Base-by-base conservation (phyloP, 2,329 filamentous ascomycete genomes). In the Huntiella omanensis region DNA sequence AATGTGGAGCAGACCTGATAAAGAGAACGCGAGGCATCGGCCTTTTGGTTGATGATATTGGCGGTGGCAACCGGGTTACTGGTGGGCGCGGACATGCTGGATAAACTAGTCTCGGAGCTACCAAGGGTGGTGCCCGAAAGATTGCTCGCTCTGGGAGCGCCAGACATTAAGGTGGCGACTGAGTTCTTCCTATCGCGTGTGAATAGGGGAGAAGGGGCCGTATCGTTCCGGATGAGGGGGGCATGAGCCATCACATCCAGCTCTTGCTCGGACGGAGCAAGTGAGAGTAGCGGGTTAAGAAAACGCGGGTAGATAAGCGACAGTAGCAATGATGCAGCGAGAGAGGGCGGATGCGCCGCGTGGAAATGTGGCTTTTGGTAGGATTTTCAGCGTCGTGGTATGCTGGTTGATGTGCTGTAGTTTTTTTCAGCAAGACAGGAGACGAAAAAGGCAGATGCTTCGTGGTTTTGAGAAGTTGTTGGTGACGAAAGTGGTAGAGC, bases 41-140 rank as follows among this genome's bases (percentile, higher is more conserved):
- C 91, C 60, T 84, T 83, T 62, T 88, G 83, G 64, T 98, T 98
- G 69, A 98, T 94, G 60, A 98, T 93, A 62, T 94, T 95, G 60
- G 83, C 74, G 50, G 82, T 85, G 50, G 86, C 82, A 56, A 84
- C 66, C 51, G 87, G 73, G 50, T 74, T 74, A 40, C 76, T 76
- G 7, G 56, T 58, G 22, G 64, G 54, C 32, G 68, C 69, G 22
- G 63, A 55, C 10, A 62, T 57, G 54, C 60, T 69, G 39, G 62
- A 58, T 39, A 75, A 58, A 11, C 71, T 75, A 40, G 69, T 64
- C 33, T 66, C 67, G 12, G 69, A 70, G 53, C 67, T 66, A 56
- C 66, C 64, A 44, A 67, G 67, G 32, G 73, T 75, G 51, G 73
- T 69, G 60, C 73, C 73, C 48, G 75, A 76, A 51, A 78, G 64